phyloP scores from a whole-genome alignment of 2,329 filamentous ascomycete genomes.

The Cladosporium velox region DNA sequence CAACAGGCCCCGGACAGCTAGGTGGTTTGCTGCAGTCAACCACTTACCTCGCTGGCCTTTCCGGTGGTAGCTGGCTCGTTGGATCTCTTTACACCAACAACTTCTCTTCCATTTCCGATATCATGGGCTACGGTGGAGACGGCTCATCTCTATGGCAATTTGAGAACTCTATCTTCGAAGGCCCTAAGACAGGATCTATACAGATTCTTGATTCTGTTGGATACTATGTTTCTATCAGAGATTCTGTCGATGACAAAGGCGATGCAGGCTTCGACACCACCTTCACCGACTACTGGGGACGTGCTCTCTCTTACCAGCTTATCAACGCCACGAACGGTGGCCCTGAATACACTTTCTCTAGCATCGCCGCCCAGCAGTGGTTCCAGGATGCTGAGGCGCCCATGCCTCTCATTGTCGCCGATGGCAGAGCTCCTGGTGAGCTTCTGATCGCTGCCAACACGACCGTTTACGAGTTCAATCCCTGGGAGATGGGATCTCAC shows the following conservation, averaged over 20 bases:
- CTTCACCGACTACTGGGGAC: conserved; percentile 85
- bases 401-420: conserved; percentile 72
- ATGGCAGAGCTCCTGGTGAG: conserved; percentile 66
- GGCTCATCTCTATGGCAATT: conserved; percentile 62
- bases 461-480: conserved; percentile 76
- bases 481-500: conserved; percentile 76
- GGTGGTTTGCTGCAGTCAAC: conserved; percentile 78
- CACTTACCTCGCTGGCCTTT: conserved; percentile 79
- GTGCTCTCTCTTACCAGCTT: conserved; percentile 82
- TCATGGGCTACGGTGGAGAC: conserved; percentile 49
- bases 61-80: conserved; percentile 81
- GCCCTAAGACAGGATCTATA: conserved; percentile 53
- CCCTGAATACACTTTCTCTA: conserved; percentile 78
- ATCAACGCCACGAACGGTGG: conserved; percentile 76
- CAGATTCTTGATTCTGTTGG: conserved; percentile 57
- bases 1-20: conserved; percentile 66
- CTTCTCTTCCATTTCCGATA: conserved; percentile 67
- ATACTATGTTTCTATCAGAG: conserved; percentile 64
- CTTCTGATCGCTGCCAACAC: conserved; percentile 66
- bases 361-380: conserved; percentile 64
- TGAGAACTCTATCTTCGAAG: conserved; percentile 61
- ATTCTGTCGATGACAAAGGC: conserved; percentile 62
- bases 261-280: conserved; percentile 68
- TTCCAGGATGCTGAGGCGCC: conserved; percentile 67
- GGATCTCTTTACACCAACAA: conserved; percentile 79